Evolutionary conservation across 352 stramenopile species (phyloP).

Genomic region (Phytophthora quininea): DNA sequence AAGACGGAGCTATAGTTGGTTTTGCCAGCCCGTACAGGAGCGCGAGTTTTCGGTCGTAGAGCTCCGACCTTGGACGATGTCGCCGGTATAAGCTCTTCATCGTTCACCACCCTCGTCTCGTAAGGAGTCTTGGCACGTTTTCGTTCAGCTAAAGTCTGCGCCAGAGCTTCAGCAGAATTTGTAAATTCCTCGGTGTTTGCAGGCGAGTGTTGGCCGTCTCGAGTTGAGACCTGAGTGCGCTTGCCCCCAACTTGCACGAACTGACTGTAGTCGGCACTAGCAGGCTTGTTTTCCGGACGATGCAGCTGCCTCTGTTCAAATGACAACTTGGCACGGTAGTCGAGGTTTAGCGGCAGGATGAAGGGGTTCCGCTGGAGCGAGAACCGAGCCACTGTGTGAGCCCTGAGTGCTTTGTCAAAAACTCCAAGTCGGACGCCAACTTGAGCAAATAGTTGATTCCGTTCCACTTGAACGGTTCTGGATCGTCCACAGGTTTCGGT

Average conservation of each 20-base stretch:
- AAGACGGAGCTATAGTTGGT: constrained; percentile 30
- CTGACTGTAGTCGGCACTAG: constrained; percentile 30
- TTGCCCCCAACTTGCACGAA: constrained; percentile 77
- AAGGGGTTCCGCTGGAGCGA: constrained; percentile 89
- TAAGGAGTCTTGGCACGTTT: constrained; percentile 80
- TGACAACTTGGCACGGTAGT: constrained; percentile 45
- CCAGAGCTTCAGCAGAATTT: constrained; percentile 30
- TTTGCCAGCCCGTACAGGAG: constrained; percentile 8
- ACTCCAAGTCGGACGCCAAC: constrained; percentile 90
- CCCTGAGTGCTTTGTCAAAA: constrained; percentile 78
- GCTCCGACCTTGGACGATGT: constrained; percentile 16
- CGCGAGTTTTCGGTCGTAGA: constrained; percentile 20
- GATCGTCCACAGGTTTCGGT: constrained; percentile 23
- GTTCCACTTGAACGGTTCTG: constrained; percentile 86
- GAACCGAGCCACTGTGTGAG: constrained; percentile 88
- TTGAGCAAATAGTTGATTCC: constrained; percentile 93
- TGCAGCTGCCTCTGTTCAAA: background rate
- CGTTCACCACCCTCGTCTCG: constrained; percentile 85
- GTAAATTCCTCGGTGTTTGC: constrained; percentile 4
- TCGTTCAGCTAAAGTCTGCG: constrained; percentile 42
- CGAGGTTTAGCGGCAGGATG: constrained; percentile 81
- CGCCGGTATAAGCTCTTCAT: constrained; percentile 74
- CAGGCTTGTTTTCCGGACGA: background rate
- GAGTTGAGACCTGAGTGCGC: constrained; percentile 17
- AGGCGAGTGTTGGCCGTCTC: constrained; percentile 4